These are phyloP conservation scores for Fusarium sp. DNA, from an alignment of 2,329 filamentous ascomycete species.

Conservation along the genomic window DNA sequence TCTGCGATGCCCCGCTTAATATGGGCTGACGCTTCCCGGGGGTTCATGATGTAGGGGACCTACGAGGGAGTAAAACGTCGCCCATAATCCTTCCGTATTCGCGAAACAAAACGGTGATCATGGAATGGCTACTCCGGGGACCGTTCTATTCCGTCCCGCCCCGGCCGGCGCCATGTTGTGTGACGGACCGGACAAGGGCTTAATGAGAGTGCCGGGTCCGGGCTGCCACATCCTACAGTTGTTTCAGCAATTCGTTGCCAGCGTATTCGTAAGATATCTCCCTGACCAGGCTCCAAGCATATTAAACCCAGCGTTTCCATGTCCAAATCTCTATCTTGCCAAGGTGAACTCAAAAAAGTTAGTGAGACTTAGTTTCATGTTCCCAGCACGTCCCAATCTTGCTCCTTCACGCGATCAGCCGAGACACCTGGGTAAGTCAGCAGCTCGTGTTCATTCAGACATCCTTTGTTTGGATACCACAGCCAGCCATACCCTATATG, in stretches of 20 bases:
- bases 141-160: constrained; percentile 4
- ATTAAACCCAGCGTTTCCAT: background rate
- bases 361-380: background rate
- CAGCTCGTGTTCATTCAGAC: background rate
- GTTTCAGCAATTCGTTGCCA: background rate
- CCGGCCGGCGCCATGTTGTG: constrained; percentile 30
- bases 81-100: constrained; percentile 42
- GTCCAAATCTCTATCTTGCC: no score
- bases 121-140: constrained; percentile 2
- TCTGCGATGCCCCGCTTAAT: constrained; percentile 41
- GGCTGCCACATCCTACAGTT: background rate
- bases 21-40: constrained; percentile 44
- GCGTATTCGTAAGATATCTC: background rate
- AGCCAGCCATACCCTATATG: background rate
- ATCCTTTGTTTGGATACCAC: background rate
- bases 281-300: background rate
- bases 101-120: constrained; percentile 27
- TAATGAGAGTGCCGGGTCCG: background rate
- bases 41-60: constrained; percentile 4
- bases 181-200: constrained; percentile 26
- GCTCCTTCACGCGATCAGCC: constrained; percentile 1
- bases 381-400: background rate
- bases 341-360: background rate
- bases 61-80: constrained; percentile 9
- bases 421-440: constrained; percentile 8